Base-by-base conservation (phyloP, 2,329 filamentous ascomycete species). In the Curvularia verruculosa region DNA sequence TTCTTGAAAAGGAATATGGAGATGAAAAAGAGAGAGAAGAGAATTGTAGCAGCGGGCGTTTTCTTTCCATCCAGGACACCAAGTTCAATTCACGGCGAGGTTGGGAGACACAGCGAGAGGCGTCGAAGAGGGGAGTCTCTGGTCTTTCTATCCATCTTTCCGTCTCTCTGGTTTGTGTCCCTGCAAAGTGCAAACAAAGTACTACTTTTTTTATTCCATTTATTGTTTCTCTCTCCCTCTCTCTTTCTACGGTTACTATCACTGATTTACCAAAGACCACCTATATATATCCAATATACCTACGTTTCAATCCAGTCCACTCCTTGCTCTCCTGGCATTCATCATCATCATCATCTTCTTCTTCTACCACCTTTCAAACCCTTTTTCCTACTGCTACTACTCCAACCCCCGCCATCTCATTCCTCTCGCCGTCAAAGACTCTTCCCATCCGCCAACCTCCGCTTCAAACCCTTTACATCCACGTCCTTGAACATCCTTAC, bases 401-500 rank as follows among this genome's bases (percentile, higher is more conserved):
- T 26, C 24, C 24, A 26, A 26, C 3, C 24, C 24, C 24, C 24
- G 8, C 24, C 24, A 8, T 26, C 24, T 26, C 24, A 26, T 26
- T 26, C n/a, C n/a, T n/a, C 24, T 26, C 24, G 3, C 10, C n/a
- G 26, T 39, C 19, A 37, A 51, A 59, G 64, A 28, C 60, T 69
- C 63, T 63, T 64, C 28, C 70, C 71, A 56, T 74, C 70, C 45
- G 58, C 48, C 41, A 56, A 40, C 53, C 70, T 72, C 5, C 60
- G 18, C 45, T 54, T 67, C 63, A 75, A 50, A 13, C 18, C 46
- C 36, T 70, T 67, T 6, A 70, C 13, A 46, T 75, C 71, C 19
- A 75, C 52, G 44, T 59, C 69, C 7, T 67, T 56, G 8, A 75
- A 60, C 54, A 65, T 63, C 66, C 31, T 26, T 26, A 45, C 43